Conservation (phyloP, 2,329 filamentous ascomycete genomes). For the Colletotrichum chlorophyti region DNA sequence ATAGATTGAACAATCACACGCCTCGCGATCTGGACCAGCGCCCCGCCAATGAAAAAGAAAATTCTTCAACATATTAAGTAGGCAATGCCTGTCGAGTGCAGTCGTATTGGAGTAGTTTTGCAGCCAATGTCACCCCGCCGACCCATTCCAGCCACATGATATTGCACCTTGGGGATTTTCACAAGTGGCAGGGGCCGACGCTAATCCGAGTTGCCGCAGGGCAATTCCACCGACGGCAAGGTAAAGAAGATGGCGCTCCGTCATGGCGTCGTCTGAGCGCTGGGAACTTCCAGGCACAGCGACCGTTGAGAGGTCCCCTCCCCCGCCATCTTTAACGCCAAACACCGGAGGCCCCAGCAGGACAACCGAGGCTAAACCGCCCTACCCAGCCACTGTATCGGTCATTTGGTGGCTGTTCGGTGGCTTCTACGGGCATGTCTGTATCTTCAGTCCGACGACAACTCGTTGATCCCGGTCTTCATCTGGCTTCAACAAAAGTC, state of each 20-base stretch:
- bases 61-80: background rate
- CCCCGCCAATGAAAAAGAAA: constrained; percentile 14
- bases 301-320: background rate
- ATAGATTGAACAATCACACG: constrained; percentile 5
- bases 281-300: background rate
- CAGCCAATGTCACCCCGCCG: background rate
- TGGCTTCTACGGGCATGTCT: constrained; percentile 11
- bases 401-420: constrained; percentile 4
- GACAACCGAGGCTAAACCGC: background rate
- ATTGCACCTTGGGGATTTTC: background rate
- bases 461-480: background rate
- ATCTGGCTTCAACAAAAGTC: background rate
- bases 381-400: constrained; percentile 5
- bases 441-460: background rate
- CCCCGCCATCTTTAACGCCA: constrained; percentile 21
- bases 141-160: constrained; percentile 16
- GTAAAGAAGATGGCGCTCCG: too few relatives aligned
- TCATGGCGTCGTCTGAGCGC: constrained; percentile 10
- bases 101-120: too few relatives aligned
- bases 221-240: too few relatives aligned
- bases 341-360: constrained; percentile 18
- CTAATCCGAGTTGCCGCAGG: constrained; percentile 4
- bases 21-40: too few relatives aligned
- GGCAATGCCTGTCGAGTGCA: too few relatives aligned
- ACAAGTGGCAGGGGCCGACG: constrained; percentile 18